Percentiles rank a stretch among this genome's conserved stretches.
phyloP scores from a whole-genome alignment of 2,329 filamentous ascomycete species.

The Pseudogymnoascus sp. region DNA sequence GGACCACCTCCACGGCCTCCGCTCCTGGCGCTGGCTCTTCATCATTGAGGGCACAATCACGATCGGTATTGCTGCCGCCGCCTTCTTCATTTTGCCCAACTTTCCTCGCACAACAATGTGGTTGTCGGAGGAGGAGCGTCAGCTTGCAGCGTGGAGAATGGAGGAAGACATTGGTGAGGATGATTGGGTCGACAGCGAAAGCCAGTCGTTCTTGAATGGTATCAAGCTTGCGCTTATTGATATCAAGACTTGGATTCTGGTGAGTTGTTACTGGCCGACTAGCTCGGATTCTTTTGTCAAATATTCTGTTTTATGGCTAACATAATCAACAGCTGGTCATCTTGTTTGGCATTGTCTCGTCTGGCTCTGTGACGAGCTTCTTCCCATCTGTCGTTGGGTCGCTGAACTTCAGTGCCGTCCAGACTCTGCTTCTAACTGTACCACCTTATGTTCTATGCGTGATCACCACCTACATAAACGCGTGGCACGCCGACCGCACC shows the following conservation, averaged over 20 bases:
- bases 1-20: constrained; percentile 47
- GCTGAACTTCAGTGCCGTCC: constrained; percentile 53
- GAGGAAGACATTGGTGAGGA: constrained; percentile 59
- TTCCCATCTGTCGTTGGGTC: constrained; percentile 65
- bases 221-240: constrained; percentile 37
- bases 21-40: constrained; percentile 61
- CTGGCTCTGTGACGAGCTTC: constrained; percentile 59
- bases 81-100: constrained; percentile 58
- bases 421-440: constrained; percentile 55
- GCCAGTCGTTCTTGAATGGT: constrained; percentile 50
- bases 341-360: constrained; percentile 50
- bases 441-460: constrained; percentile 59
- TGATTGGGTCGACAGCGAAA: constrained; percentile 50
- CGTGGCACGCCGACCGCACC: constrained; percentile 64
- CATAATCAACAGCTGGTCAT: constrained; percentile 38
- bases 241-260: constrained; percentile 52
- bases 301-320: constrained; percentile 1
- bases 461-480: constrained; percentile 56
- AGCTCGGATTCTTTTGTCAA: constrained; percentile 18
- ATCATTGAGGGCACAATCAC: constrained; percentile 65
- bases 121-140: constrained; percentile 49
- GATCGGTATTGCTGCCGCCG: constrained; percentile 45
- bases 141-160: constrained; percentile 53
- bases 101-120: constrained; percentile 55
- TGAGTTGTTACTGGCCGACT: constrained; percentile 27